Evolutionary conservation across 139 green algal species (phyloP), one percentile per base, ranked within the genome.

Genomic region (Monoraphidium neglectum): DNA sequence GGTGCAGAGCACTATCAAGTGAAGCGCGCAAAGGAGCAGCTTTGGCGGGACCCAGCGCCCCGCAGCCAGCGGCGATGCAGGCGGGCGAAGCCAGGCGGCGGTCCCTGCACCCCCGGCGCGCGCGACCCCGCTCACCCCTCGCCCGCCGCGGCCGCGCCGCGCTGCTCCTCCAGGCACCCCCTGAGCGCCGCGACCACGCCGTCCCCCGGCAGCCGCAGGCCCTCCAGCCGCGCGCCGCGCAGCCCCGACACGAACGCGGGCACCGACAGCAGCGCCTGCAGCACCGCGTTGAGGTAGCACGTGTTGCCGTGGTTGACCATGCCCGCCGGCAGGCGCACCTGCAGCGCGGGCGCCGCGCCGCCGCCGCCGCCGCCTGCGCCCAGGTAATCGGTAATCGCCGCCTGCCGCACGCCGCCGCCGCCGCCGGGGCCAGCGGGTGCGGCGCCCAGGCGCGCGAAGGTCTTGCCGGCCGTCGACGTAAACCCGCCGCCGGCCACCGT

Each of bases 221-320:
- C 32, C 35, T 46, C 28, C 66, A 80, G 60, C 8, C 47, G 28
- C 21, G 37, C 36, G 18, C 59, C 36, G 33, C 30, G 43, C 30
- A 92, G 73, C 63, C 91, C 88, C 0, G 32, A n/a, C 38, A 53
- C 68, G 49, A 92, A 87, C 28, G 38, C 65, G 15, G 73, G 68
- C 54, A 92, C 71, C 76, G 77, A 83, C 32, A 88, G 77, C 53
- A 92, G 47, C 57, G 84, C 83, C 82, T 90, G 86, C 47, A 90
- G 68, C 51, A 89, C 75, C 33, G 80, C 75, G 64, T 90, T 91
- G 38, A 90, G 79, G 82, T 91, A 91, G 78, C 86, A 91, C 18
- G 81, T 91, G 62, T 91, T 91, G 63, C 86, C 86, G 10, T 88
- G 74, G 63, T 91, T 91, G 66, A 77, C 47, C 76, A 90, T 84